Percentiles rank a stretch among this genome's conserved stretches.
phyloP scores from a whole-genome alignment of 306 rosid genomes.

The cucumber (Cucumis sativus) region DNA sequence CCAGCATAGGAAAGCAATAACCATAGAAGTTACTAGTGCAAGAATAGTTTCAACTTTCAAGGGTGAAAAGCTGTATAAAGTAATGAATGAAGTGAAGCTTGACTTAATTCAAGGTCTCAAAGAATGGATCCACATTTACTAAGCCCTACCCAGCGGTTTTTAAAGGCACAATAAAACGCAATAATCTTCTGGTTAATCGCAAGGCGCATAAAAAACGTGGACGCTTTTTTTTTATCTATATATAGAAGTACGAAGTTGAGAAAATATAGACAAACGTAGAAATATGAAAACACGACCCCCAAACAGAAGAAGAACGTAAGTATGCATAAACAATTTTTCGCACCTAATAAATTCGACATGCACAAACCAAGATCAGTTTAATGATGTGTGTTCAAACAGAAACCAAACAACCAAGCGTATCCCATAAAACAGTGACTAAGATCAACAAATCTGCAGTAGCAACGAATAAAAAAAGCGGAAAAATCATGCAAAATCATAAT shows the following conservation, averaged over 20 bases:
- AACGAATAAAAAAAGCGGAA: background rate
- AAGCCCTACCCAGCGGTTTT: background rate
- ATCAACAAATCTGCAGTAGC: background rate
- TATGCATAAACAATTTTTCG: background rate
- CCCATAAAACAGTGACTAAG: background rate
- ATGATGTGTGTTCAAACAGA: background rate
- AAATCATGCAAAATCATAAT: background rate
- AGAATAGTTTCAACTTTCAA: background rate
- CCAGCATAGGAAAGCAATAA: background rate
- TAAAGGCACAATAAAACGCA: too few species aligned
- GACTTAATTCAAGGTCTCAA: background rate
- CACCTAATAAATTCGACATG: background rate
- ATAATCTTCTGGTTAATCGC: too few species aligned
- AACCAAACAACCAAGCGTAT: background rate
- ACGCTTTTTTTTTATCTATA: too few species aligned
- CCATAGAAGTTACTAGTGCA: background rate
- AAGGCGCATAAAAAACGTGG: too few species aligned
- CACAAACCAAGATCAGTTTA: background rate
- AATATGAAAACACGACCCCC: too few species aligned
- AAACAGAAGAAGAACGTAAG: background rate
- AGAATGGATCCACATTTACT: background rate
- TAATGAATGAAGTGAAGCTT: background rate
- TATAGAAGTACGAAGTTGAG: too few species aligned
- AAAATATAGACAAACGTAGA: too few species aligned
- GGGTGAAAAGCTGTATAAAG: background rate